Conservation (phyloP, 208 protist genomes). For the Angomonas deanei region DNA sequence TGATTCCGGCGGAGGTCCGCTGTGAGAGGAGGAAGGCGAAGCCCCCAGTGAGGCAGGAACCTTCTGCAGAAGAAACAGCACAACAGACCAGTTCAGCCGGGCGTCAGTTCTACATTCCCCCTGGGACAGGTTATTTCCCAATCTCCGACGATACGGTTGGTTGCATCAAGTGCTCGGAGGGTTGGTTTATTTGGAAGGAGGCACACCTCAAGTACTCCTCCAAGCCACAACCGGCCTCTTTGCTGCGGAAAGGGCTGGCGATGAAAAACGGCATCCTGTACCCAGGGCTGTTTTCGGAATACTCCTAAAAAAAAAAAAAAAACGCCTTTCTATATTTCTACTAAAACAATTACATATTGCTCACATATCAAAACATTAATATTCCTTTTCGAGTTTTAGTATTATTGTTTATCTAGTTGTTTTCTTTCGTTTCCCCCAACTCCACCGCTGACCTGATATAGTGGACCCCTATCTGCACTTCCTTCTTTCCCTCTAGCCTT, state of each 20-base stretch:
- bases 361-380: not conserved
- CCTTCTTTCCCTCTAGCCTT: not conserved
- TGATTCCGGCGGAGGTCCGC: slow-evolving; percentile 16
- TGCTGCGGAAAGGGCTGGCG: slow-evolving; percentile 79
- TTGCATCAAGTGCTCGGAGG: slow-evolving; percentile 65
- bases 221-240: slow-evolving; percentile 42
- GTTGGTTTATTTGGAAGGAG: slow-evolving; percentile 74
- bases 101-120: slow-evolving; percentile 23
- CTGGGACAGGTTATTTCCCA: slow-evolving; percentile 81
- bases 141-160: slow-evolving; percentile 41
- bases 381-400: not conserved
- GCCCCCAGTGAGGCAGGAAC: too few species aligned
- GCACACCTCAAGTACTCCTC: slow-evolving; percentile 53
- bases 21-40: slow-evolving; percentile 7
- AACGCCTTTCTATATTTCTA: not conserved
- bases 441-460: too few species aligned
- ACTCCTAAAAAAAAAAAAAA: slow-evolving; percentile 12
- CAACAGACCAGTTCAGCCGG: not conserved
- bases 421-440: too few species aligned
- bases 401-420: not conserved
- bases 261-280: slow-evolving; percentile 82
- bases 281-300: slow-evolving; percentile 59
- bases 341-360: not conserved
- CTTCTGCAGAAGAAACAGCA: too few species aligned
- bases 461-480: too few species aligned